Percentiles rank a stretch among this genome's conserved stretches.
Evolutionary conservation across 768 basidiomycete species (phyloP).

Genomic region (Favolaschia claudopus): DNA sequence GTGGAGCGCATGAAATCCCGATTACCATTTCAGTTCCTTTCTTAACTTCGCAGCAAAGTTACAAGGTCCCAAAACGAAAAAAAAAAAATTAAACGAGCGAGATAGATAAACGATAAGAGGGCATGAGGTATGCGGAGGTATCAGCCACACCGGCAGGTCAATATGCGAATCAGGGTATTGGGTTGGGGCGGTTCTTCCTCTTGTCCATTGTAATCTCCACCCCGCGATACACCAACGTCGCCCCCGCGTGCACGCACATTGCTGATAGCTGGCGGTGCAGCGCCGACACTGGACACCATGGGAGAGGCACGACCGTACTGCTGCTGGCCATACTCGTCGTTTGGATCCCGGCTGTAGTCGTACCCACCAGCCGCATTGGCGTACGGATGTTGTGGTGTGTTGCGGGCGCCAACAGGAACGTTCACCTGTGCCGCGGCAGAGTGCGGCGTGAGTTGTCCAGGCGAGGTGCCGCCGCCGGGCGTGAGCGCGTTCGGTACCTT

Average conservation of each 20-base stretch:
- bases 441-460: conserved; percentile 72
- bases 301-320: conserved; percentile 83
- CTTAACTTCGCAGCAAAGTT: conserved; percentile 9
- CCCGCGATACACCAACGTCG: conserved; percentile 71
- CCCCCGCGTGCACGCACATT: conserved; percentile 75
- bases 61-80: conserved; percentile 21
- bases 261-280: conserved; percentile 76
- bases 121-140: conserved; percentile 26
- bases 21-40: conserved; percentile 20
- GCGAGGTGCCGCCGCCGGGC: conserved; percentile 54
- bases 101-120: conserved; percentile 29
- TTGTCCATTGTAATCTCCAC: conserved; percentile 65
- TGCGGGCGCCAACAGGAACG: conserved; percentile 64
- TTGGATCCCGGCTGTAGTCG: conserved; percentile 57
- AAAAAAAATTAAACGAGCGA: conserved; percentile 34
- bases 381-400: conserved; percentile 69
- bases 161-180: conserved; percentile 67
- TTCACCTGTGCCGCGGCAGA: conserved; percentile 80
- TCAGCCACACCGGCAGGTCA: conserved; percentile 83
- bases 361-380: conserved; percentile 68
- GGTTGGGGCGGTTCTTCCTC: conserved; percentile 62
- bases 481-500: conserved; percentile 67
- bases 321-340: conserved; percentile 69
- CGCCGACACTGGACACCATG: conserved; percentile 76
- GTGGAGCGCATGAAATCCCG: too few species aligned